Conservation (phyloP, 2,329 filamentous ascomycete genomes). For the Ophiostoma sp. region DNA sequence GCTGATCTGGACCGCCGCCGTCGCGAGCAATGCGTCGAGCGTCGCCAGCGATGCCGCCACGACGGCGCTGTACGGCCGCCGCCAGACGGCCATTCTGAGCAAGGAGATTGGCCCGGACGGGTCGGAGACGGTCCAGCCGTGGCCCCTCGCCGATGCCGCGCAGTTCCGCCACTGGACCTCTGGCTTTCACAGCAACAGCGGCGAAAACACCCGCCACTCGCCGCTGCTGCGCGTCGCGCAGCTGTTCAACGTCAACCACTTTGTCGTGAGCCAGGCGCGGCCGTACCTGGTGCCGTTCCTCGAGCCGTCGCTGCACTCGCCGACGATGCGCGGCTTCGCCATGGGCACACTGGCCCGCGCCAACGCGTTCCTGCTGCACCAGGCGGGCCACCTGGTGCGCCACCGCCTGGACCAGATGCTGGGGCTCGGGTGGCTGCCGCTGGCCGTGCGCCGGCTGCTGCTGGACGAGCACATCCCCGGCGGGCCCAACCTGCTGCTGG, state of each 20-base stretch:
- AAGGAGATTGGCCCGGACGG: slow-evolving; percentile 60
- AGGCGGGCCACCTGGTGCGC: slow-evolving; percentile 42
- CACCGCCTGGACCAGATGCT: slow-evolving; percentile 78
- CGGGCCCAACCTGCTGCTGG: slow-evolving; percentile 59
- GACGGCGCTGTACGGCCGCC: slow-evolving; percentile 58
- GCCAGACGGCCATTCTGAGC: slow-evolving; percentile 63
- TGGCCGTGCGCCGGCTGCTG: slow-evolving; percentile 65
- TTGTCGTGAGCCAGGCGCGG: slow-evolving; percentile 85
- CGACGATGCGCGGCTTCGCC: slow-evolving; percentile 46
- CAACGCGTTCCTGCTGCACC: slow-evolving; percentile 33
- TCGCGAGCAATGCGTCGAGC: slow-evolving; percentile 63
- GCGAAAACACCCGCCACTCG: slow-evolving; percentile 56
- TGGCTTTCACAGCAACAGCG: slow-evolving; percentile 40
- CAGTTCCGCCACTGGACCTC: slow-evolving; percentile 65
- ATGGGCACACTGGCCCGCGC: slow-evolving; percentile 52
- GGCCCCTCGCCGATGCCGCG: slow-evolving; percentile 58
- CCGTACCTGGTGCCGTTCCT: slow-evolving; percentile 86
- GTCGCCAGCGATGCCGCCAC: slow-evolving; percentile 11
- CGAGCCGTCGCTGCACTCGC: slow-evolving; percentile 72
- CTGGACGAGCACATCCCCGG: slow-evolving; percentile 76
- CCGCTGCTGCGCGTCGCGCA: slow-evolving; percentile 68
- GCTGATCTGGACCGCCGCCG: slow-evolving; percentile 75
- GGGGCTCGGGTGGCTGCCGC: slow-evolving; percentile 65
- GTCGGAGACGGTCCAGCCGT: slow-evolving; percentile 60
- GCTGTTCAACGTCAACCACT: slow-evolving; percentile 91